These are phyloP conservation scores for Chrysophaeum taylorii DNA, from an alignment of 352 stramenopile species.

Conservation along the genomic window DNA sequence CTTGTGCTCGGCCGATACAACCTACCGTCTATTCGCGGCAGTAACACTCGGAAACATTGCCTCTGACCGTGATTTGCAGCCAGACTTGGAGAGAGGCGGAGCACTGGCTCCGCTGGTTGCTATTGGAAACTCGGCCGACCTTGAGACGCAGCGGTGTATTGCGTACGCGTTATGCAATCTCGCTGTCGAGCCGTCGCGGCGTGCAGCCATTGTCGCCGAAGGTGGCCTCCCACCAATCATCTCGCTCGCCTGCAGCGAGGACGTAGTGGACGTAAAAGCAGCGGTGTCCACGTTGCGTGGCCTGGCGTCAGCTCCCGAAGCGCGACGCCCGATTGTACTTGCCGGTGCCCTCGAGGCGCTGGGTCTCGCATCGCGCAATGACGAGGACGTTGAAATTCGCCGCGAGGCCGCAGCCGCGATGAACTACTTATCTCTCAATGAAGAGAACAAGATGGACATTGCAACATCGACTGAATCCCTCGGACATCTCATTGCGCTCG, in stretches of 20 bases:
- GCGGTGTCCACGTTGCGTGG: slow-evolving; percentile 78
- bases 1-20: slow-evolving; percentile 82
- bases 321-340: slow-evolving; percentile 67
- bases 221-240: slow-evolving; percentile 86
- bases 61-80: slow-evolving; percentile 50
- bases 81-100: slow-evolving; percentile 53
- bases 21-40: slow-evolving; percentile 84
- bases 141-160: slow-evolving; percentile 89
- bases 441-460: slow-evolving; percentile 86
- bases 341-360: slow-evolving; percentile 76
- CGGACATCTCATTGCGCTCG: slow-evolving; percentile 64
- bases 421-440: slow-evolving; percentile 79
- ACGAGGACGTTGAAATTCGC: slow-evolving; percentile 54
- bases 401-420: slow-evolving; percentile 72
- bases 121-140: slow-evolving; percentile 71
- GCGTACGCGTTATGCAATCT: slow-evolving; percentile 90
- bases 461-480: slow-evolving; percentile 58
- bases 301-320: slow-evolving; percentile 64
- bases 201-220: slow-evolving; percentile 72
- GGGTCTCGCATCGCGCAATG: slow-evolving; percentile 58
- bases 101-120: slow-evolving; percentile 80
- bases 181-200: slow-evolving; percentile 61
- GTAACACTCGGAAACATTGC: slow-evolving; percentile 89
- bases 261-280: slow-evolving; percentile 67
- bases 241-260: slow-evolving; percentile 76